These are phyloP conservation scores for Whalleya microplaca DNA, from an alignment of 2,329 filamentous ascomycete genomes.

Conservation along the genomic window DNA sequence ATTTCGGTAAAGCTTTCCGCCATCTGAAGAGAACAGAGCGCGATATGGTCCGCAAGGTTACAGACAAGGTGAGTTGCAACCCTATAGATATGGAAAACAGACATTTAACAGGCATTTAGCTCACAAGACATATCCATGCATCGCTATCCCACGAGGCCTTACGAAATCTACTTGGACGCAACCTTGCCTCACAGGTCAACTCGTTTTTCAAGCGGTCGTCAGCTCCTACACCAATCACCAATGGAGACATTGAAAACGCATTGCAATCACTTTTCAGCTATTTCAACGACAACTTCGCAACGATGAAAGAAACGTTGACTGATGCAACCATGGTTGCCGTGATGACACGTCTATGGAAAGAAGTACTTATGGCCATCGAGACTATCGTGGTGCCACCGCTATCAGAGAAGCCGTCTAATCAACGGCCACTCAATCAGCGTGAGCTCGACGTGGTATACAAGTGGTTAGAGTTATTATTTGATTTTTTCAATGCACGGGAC, in stretches of 20 bases:
- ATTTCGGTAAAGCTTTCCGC: constrained; percentile 96
- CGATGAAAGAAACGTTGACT: constrained; percentile 96
- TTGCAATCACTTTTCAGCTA: constrained; percentile 87
- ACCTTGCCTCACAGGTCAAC: constrained; percentile 59
- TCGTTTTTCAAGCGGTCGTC: constrained; percentile 55
- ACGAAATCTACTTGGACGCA: constrained; percentile 70
- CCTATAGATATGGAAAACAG: neutral
- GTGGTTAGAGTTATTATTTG: constrained; percentile 88
- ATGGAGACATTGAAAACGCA: constrained; percentile 77
- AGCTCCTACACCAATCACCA: constrained; percentile 61
- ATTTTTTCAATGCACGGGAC: constrained; percentile 93
- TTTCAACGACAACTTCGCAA: constrained; percentile 98
- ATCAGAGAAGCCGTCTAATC: constrained; percentile 89
- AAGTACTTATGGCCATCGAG: constrained; percentile 91
- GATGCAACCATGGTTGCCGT: constrained; percentile 97
- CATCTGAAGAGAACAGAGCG: constrained; percentile 93
- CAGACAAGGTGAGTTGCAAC: constrained; percentile 77
- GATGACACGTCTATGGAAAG: constrained; percentile 98
- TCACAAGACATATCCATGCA: constrained; percentile 89
- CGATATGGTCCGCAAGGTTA: constrained; percentile 98
- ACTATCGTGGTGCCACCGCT: constrained; percentile 87
- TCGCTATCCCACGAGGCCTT: constrained; percentile 85
- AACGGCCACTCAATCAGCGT: constrained; percentile 80
- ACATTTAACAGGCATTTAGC: constrained; percentile 50
- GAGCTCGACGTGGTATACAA: constrained; percentile 95